These are phyloP conservation scores for Acanthamoeba healyi DNA, from an alignment of 208 protist species.

Conservation along the genomic window DNA sequence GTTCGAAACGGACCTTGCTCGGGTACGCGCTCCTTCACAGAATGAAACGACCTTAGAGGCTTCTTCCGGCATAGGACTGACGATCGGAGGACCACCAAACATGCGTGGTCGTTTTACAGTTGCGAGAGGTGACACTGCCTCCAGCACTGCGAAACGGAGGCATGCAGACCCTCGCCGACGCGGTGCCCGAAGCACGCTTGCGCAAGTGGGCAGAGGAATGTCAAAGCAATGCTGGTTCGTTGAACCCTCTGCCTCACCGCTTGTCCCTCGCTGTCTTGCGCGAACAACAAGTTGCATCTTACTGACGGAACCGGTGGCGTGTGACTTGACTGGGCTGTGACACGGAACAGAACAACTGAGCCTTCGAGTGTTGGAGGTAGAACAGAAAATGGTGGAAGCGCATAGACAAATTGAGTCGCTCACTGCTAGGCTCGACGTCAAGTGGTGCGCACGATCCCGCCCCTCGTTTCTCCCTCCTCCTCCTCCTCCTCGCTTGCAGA, in stretches of 20 bases:
- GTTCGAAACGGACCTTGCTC: slow-evolving; percentile 12
- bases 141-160: not conserved
- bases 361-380: not conserved
- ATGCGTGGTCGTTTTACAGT: too few species aligned
- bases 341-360: slow-evolving; percentile 61
- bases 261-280: too few species aligned
- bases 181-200: not conserved
- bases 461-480: too few species aligned
- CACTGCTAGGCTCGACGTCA: not conserved
- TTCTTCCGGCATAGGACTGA: too few species aligned
- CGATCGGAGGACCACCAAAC: too few species aligned
- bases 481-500: not conserved
- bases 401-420: slow-evolving; percentile 20
- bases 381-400: not conserved
- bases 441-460: too few species aligned
- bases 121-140: slow-evolving; percentile 19
- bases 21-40: not conserved
- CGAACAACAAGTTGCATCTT: too few species aligned
- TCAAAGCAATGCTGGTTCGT: not conserved
- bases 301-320: too few species aligned
- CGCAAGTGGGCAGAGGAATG: slow-evolving; percentile 12
- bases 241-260: too few species aligned
- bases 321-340: too few species aligned
- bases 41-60: too few species aligned
- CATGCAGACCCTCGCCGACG: not conserved